phyloP scores from a whole-genome alignment of 2,329 filamentous ascomycete genomes.

The Dothideomycetes sp. region DNA sequence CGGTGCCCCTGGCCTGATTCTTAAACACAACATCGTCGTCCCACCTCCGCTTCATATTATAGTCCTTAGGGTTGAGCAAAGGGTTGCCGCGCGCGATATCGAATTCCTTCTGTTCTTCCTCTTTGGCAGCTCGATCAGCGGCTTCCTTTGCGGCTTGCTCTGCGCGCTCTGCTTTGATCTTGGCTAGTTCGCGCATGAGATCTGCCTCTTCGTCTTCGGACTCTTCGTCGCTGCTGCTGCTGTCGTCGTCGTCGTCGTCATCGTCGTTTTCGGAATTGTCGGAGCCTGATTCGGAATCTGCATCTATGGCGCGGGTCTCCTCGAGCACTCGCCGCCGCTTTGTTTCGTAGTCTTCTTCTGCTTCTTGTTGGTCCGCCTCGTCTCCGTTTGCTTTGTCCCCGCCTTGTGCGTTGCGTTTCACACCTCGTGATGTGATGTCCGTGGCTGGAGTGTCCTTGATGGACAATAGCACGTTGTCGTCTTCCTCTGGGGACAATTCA shows the following conservation, averaged over 20 bases:
- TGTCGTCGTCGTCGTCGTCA: slow-evolving; percentile 33
- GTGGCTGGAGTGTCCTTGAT: slow-evolving; percentile 32
- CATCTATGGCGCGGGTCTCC: slow-evolving; percentile 80
- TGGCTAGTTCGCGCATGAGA: slow-evolving; percentile 83
- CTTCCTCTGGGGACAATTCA: slow-evolving; percentile 25
- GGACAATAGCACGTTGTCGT: slow-evolving; percentile 20
- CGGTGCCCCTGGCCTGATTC: slow-evolving; percentile 91
- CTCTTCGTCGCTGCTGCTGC: slow-evolving; percentile 63
- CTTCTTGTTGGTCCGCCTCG: slow-evolving; percentile 38
- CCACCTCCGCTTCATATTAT: slow-evolving; percentile 86
- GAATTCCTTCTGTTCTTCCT: slow-evolving; percentile 72
- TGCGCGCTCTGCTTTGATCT: slow-evolving; percentile 78
- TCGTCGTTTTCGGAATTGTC: slow-evolving; percentile 19
- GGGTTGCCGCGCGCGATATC: slow-evolving; percentile 92
- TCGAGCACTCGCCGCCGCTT: slow-evolving; percentile 81
- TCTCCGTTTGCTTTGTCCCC: slow-evolving; percentile 24
- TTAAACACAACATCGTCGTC: slow-evolving; percentile 99
- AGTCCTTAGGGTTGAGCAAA: slow-evolving; percentile 76
- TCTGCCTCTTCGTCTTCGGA: slow-evolving; percentile 76
- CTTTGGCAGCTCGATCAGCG: slow-evolving; percentile 64
- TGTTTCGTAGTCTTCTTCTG: slow-evolving; percentile 53
- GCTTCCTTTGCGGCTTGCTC: slow-evolving; percentile 76
- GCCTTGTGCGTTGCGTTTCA: slow-evolving; percentile 55
- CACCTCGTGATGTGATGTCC: slow-evolving; percentile 25
- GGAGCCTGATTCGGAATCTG: slow-evolving; percentile 50